Percentiles rank a stretch among this genome's conserved stretches.
Evolutionary conservation across 129 eudicot genomes (phyloP).

Genomic region (Flaveria sonorensis): DNA sequence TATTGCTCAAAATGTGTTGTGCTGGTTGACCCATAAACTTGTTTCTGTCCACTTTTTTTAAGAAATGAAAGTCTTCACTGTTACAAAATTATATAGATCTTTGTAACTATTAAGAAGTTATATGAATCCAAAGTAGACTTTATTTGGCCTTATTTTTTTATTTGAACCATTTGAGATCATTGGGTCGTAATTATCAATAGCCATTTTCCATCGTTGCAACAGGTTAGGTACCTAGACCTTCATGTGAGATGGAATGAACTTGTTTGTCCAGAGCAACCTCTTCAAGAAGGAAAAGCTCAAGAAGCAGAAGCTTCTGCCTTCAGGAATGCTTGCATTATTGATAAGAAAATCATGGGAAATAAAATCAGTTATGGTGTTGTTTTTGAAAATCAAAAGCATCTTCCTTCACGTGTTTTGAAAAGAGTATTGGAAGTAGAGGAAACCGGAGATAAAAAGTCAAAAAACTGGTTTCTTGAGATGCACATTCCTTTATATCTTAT

Average conservation of each 20-base stretch:
- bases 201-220: constrained; percentile 24
- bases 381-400: constrained; percentile 87
- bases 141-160: not conserved
- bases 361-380: constrained; percentile 70
- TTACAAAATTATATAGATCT: not conserved
- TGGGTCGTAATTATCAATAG: not conserved
- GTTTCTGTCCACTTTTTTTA: not conserved
- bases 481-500: constrained; percentile 85
- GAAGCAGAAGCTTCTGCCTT: constrained; percentile 89
- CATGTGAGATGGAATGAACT: constrained; percentile 92
- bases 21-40: not conserved
- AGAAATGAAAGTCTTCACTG: not conserved
- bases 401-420: constrained; percentile 86
- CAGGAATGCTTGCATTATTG: constrained; percentile 76
- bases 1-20: not conserved
- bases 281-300: constrained; percentile 77
- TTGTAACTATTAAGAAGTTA: not conserved
- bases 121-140: not conserved
- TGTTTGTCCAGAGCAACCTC: constrained; percentile 75
- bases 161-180: not conserved
- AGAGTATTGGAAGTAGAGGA: constrained; percentile 66
- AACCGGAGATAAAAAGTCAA: constrained; percentile 57
- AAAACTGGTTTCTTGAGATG: constrained; percentile 77
- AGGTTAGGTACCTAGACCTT: constrained; percentile 88
- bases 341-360: constrained; percentile 54